These are phyloP conservation scores for Lachancea meyersii DNA, from an alignment of 805 yeast species.

Conservation along the genomic window DNA sequence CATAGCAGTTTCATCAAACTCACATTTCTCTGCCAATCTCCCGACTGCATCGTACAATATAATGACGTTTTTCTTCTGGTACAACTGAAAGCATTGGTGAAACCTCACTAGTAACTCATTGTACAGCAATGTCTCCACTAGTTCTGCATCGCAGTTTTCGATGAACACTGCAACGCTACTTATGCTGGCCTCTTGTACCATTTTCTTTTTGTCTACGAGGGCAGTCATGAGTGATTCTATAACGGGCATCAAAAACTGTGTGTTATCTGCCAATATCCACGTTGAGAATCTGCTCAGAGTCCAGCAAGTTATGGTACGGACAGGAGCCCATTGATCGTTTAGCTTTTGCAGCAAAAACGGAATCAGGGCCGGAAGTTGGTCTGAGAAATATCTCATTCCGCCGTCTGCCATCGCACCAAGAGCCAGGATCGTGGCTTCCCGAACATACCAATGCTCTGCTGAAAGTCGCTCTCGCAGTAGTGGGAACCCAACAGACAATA, in stretches of 20 bases:
- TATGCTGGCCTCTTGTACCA: constrained; percentile 94
- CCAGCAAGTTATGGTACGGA: constrained; percentile 94
- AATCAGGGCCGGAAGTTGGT: constrained; percentile 70
- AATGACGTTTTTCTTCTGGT: constrained; percentile 76
- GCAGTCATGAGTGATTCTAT: constrained; percentile 69
- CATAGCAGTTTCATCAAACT: constrained; percentile 51
- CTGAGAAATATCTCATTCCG: constrained; percentile 63
- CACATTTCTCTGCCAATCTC: constrained; percentile 73
- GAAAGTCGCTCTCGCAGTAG: constrained; percentile 63
- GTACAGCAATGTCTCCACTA: constrained; percentile 53
- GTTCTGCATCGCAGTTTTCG: constrained; percentile 61
- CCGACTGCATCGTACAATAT: constrained; percentile 86
- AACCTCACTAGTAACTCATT: constrained; percentile 66
- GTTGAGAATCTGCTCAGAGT: constrained; percentile 77
- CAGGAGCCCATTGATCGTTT: constrained; percentile 70
- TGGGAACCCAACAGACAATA: constrained; percentile 65
- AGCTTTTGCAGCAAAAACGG: constrained; percentile 81
- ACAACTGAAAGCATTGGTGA: constrained; percentile 63
- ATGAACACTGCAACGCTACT: constrained; percentile 78
- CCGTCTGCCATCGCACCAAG: constrained; percentile 94
- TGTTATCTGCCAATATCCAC: constrained; percentile 74
- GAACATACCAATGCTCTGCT: constrained; percentile 73
- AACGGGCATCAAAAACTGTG: constrained; percentile 68
- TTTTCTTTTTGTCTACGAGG: constrained; percentile 75
- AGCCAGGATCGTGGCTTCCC: constrained; percentile 91